These are phyloP conservation scores for Penicillium paradoxum DNA, from an alignment of 495 filamentous ascomycete species.

Conservation along the genomic window DNA sequence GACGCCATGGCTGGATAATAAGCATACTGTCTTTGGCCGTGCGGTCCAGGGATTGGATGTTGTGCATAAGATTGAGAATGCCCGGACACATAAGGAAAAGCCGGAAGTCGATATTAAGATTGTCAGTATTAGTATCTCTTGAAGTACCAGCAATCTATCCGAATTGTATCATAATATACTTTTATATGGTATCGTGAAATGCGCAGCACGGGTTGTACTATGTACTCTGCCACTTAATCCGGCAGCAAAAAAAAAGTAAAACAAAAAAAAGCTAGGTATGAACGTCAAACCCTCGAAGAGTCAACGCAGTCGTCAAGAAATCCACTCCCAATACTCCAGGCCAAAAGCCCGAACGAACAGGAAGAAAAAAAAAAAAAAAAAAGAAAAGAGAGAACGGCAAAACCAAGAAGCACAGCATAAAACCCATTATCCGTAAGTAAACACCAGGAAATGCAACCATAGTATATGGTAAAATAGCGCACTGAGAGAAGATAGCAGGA, in stretches of 20 bases:
- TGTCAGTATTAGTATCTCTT: slow-evolving; percentile 64
- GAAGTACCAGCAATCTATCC: neutral
- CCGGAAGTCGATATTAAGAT: slow-evolving; percentile 97
- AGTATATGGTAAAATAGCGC: neutral
- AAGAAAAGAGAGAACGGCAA: neutral
- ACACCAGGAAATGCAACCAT: neutral
- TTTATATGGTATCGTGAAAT: neutral
- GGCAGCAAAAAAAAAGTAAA: neutral
- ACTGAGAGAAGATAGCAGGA: no score
- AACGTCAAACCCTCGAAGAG: neutral
- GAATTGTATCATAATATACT: neutral
- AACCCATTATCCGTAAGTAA: neutral
- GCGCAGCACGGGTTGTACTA: neutral
- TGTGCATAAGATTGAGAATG: slow-evolving; percentile 95
- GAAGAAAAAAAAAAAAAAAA: neutral
- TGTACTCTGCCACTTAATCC: neutral
- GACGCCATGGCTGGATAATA: slow-evolving; percentile 91
- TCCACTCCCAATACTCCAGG: neutral
- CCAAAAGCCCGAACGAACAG: neutral
- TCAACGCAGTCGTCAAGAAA: neutral
- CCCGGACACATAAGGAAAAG: slow-evolving; percentile 88
- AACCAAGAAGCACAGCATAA: slow-evolving; percentile 1
- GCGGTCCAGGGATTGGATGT: slow-evolving; percentile 87
- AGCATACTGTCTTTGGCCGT: slow-evolving; percentile 94
- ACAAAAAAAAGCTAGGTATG: neutral